Base-by-base conservation (phyloP, 2,329 filamentous ascomycete species). In the Colletotrichum trifolii region DNA sequence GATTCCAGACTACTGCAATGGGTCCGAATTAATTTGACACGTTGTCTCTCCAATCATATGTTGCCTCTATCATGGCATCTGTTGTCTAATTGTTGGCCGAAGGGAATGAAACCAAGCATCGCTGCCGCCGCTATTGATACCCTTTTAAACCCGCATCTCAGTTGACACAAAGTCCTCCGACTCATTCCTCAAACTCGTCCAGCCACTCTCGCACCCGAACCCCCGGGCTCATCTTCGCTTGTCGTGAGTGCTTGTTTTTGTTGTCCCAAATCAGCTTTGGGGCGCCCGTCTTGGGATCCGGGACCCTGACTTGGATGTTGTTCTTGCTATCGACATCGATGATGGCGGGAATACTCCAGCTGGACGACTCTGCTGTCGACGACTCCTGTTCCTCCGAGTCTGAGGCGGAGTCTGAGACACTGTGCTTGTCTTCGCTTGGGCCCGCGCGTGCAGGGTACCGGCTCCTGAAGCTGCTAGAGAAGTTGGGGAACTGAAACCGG, bases 321-420 rank as follows among this genome's bases (percentile, higher is more conserved):
- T 63, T 63, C 9, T 49, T 40, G 7, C 35, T 48, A 15, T 66
- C 59, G 13, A 66, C 46, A 12, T 66, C 63, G 1, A 66, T 66
- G 15, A 66, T 63, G 6, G 59, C 53, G 1, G 62, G 62, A 17
- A 56, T 62, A 1, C 40, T 15, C 11, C 42, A 39, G 12, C 63
- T 43, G 2, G 58, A 50, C 8, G 34, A 12, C 8, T 13, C 12
- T 7, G 15, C 40, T 8, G 13, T 33, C 33, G 45, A 40, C 4
- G 15, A 6, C 13, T 62, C 46, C 9, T 55, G 49, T 8, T 40
- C 50, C 3, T 46, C 52, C 8, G 46, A 54, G 36, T 52, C 50
- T 0, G 49, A 40, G 8, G 39, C 46, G 8, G 40, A 11, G 6
- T 52, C 46, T 4, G 50, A 48, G 4, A 7, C 56, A 13, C 17